Percentiles rank a stretch among this genome's conserved stretches.
These are phyloP conservation scores for Alectoria sarmentosa DNA, from an alignment of 495 filamentous ascomycete genomes.

Conservation along the genomic window DNA sequence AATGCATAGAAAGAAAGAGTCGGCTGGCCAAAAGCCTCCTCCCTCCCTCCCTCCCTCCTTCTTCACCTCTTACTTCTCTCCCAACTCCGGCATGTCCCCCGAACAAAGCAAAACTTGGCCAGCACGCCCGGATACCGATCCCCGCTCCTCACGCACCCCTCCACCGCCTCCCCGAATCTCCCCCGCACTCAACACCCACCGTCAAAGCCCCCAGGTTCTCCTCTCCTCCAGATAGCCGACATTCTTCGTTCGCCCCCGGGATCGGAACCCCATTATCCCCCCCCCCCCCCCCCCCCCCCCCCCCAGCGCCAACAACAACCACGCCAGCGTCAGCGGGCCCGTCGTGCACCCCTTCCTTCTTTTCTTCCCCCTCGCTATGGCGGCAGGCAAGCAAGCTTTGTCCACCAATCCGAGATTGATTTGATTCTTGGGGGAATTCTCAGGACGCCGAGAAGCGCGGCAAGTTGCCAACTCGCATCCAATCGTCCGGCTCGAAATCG, in stretches of 20 bases:
- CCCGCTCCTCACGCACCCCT: conserved; percentile 35
- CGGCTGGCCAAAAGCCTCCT: too few species aligned
- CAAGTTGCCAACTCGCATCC: conserved; percentile 28
- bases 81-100: conserved; percentile 14
- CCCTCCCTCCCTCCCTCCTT: too few species aligned
- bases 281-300: conserved; percentile 39
- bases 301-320: too few species aligned
- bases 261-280: conserved; percentile 49
- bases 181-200: conserved; percentile 40
- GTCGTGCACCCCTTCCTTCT: conserved; percentile 39
- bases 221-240: conserved; percentile 49
- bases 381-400: conserved; percentile 32
- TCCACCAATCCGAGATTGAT: conserved; percentile 35
- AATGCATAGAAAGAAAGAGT: too few species aligned
- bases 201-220: conserved; percentile 42
- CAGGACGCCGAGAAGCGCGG: conserved; percentile 47
- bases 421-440: conserved; percentile 46
- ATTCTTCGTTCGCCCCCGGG: conserved; percentile 51
- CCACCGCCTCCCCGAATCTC: conserved; percentile 41
- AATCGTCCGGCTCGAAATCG: conserved; percentile 30
- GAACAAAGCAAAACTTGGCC: conserved; percentile 10
- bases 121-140: conserved; percentile 27
- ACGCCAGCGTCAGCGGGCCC: conserved; percentile 43
- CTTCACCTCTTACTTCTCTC: too few species aligned
- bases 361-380: conserved; percentile 41